Evolutionary conservation across 2,329 filamentous ascomycete species (phyloP), one percentile per base, ranked within the genome.

Genomic region (Trichoderma citrinoviride): DNA sequence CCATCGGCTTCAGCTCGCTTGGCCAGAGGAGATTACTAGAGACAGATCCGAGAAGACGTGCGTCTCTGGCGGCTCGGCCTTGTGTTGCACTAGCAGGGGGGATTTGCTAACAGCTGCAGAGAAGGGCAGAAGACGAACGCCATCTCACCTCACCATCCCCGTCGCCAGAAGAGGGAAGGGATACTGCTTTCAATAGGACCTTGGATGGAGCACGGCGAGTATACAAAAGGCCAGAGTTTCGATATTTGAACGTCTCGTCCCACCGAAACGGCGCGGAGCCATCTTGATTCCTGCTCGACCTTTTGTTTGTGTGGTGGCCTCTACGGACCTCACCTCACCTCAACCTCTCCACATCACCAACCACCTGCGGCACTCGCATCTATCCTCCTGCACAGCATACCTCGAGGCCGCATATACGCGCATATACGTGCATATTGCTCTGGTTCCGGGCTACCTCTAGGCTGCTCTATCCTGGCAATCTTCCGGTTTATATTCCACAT

Each of bases 1-100:
- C 57, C 57, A 41, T 50, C 57, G 46, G 62, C 54, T 52, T 65
- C 63, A 65, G 63, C 63, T 65, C 63, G 63, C 49, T 41, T 60
- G 40, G 10, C 53, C n/a, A 40, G 33, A 47, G 43, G 58, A 27
- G 56, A 54, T 52, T 53, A 40, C 60, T 62, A 46, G 50, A 62
- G 50, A 63, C 61, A 63, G 50, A 63, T 55, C 61, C 43, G 23
- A 55, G 61, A 63, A 63, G 61, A 47, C 61, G 50, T 63, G 61
- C 61, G 52, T 63, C 52, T 61, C 52, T 63, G 61, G 61, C 52
- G 61, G 47, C 61, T 41, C 14, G 52, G 33, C 33, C 12, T 21
- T 52, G 33, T 14, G 10, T 27, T 49, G 52, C 53, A 64, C 61
- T 64, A 61, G 52, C 52, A 64, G 52, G 50, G 52, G 50, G 53